These are phyloP conservation scores for Cornus kousa DNA, from an alignment of 148 eudicot genomes.

Conservation along the genomic window DNA sequence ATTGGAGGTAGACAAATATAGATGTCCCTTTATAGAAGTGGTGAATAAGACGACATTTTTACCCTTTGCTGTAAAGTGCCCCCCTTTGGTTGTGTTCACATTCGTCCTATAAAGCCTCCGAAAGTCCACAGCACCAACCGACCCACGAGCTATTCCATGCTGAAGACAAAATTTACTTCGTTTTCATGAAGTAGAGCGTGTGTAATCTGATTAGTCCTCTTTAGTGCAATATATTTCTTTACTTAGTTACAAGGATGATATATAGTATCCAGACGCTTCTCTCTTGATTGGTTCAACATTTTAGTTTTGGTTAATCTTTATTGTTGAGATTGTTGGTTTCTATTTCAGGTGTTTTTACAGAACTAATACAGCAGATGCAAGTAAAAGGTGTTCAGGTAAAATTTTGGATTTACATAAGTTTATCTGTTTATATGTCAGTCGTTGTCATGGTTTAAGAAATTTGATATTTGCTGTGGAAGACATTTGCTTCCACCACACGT, in stretches of 20 bases:
- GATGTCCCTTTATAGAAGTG: no score
- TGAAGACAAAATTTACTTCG: neutral
- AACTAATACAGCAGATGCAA: slow-evolving; percentile 98
- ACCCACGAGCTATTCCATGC: neutral
- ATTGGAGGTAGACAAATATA: no score
- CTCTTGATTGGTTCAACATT: neutral
- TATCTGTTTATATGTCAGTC: neutral
- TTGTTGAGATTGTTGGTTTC: slow-evolving; percentile 17
- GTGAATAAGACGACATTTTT: neutral
- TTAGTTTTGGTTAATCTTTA: neutral
- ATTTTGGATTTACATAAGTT: neutral
- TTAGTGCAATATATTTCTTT: neutral
- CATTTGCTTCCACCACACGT: neutral
- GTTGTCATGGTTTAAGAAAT: neutral
- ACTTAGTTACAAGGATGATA: slow-evolving; percentile 9
- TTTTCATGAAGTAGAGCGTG: neutral
- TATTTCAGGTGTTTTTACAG: slow-evolving; percentile 91
- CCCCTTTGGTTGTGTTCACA: neutral
- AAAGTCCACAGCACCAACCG: neutral
- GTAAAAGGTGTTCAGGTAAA: slow-evolving; percentile 96
- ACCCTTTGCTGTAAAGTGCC: neutral
- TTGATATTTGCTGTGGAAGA: neutral
- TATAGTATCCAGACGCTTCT: neutral
- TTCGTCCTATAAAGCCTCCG: neutral
- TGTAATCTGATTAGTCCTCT: neutral